These are phyloP conservation scores for Apostasia ramifera DNA, from an alignment of 106 monocot genomes.

Conservation along the genomic window DNA sequence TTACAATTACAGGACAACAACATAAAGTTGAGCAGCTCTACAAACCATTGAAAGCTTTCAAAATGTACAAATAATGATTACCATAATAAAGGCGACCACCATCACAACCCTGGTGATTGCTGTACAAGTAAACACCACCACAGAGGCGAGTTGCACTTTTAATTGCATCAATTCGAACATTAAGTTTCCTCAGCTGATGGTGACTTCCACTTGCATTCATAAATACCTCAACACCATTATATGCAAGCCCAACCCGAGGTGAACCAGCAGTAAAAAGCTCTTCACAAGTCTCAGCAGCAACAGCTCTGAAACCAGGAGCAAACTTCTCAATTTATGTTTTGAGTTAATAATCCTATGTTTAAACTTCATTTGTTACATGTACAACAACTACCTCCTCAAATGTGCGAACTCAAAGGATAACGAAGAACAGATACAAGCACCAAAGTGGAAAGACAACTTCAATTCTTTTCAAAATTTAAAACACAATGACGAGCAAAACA, in stretches of 20 bases:
- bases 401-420: no score
- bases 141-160: slow-evolving; percentile 79
- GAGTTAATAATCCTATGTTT: background rate
- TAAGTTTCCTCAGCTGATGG: slow-evolving; percentile 95
- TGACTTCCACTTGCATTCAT: slow-evolving; percentile 98
- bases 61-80: slow-evolving; percentile 11
- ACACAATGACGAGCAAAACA: no score
- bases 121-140: slow-evolving; percentile 96
- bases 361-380: background rate
- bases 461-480: no score
- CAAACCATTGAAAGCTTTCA: background rate
- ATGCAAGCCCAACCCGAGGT: slow-evolving; percentile 77
- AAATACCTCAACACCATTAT: slow-evolving; percentile 95
- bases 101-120: slow-evolving; percentile 99
- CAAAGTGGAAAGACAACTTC: no score
- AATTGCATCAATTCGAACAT: slow-evolving; percentile 90
- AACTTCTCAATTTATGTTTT: background rate
- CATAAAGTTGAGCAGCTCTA: background rate
- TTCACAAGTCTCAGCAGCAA: slow-evolving; percentile 98
- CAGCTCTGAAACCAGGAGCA: slow-evolving; percentile 41
- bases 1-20: background rate
- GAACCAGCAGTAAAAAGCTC: slow-evolving; percentile 87
- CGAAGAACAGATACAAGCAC: no score
- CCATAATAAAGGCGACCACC: slow-evolving; percentile 97
- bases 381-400: background rate